Conservation (phyloP, 2,329 filamentous ascomycete species). For the Penicillium freii region DNA sequence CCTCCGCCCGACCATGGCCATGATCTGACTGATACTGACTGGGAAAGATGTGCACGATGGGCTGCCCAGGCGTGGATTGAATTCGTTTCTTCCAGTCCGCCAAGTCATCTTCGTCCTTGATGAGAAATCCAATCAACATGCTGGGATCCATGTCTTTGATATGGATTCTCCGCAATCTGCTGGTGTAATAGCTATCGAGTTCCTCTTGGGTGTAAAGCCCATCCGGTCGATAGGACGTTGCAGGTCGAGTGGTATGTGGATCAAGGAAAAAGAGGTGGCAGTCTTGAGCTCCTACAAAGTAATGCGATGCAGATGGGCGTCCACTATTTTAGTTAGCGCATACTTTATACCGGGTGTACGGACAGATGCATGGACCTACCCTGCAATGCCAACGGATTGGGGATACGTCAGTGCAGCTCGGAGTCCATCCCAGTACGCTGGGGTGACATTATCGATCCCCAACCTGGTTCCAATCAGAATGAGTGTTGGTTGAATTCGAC, state of each 20-base stretch:
- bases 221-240: slow-evolving; percentile 61
- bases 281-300: slow-evolving; percentile 71
- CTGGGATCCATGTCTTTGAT: slow-evolving; percentile 95
- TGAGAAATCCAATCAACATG: slow-evolving; percentile 93
- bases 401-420: slow-evolving; percentile 79
- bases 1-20: slow-evolving; percentile 62
- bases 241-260: slow-evolving; percentile 79
- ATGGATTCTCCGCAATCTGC: slow-evolving; percentile 76
- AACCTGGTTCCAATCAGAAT: slow-evolving; percentile 85
- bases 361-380: slow-evolving; percentile 54
- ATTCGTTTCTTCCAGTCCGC: slow-evolving; percentile 74
- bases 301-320: slow-evolving; percentile 84
- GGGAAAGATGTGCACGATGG: slow-evolving; percentile 80
- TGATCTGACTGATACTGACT: slow-evolving; percentile 59
- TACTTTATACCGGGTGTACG: slow-evolving; percentile 22
- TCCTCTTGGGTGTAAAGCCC: slow-evolving; percentile 66
- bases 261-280: slow-evolving; percentile 90
- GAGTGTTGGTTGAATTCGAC: slow-evolving; percentile 74
- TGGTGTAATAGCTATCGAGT: slow-evolving; percentile 79
- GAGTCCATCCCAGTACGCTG: slow-evolving; percentile 92
- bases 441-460: slow-evolving; percentile 90
- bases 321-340: slow-evolving; percentile 57
- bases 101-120: slow-evolving; percentile 81
- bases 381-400: slow-evolving; percentile 94
- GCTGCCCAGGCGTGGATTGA: slow-evolving; percentile 72